These are phyloP conservation scores for Rhodomyrtus psidioides DNA, from an alignment of 441 rosid genomes.

Conservation along the genomic window DNA sequence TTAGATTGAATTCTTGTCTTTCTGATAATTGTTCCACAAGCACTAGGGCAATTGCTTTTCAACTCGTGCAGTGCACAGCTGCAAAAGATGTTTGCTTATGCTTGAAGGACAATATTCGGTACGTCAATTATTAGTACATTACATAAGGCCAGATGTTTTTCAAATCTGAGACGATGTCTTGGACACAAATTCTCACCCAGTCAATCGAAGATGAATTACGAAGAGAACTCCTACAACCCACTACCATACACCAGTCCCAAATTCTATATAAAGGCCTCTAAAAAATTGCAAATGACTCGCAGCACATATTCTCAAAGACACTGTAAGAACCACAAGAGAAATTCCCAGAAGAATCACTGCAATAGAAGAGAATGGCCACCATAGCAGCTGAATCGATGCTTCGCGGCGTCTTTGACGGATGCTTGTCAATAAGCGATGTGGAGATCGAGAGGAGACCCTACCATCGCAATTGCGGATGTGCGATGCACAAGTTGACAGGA, in stretches of 20 bases:
- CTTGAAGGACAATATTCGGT: too few species aligned
- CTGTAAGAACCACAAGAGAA: background rate
- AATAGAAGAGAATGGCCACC: slow-evolving; percentile 16
- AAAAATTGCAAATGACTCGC: background rate
- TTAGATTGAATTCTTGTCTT: too few species aligned
- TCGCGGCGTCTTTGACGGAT: slow-evolving; percentile 40
- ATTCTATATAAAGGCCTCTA: background rate
- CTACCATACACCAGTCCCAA: background rate
- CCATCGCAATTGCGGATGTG: slow-evolving; percentile 64
- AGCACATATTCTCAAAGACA: background rate
- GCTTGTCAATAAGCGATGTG: slow-evolving; percentile 37
- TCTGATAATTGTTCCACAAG: too few species aligned
- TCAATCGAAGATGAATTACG: too few species aligned
- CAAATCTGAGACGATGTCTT: too few species aligned
- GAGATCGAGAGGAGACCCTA: slow-evolving; percentile 63
- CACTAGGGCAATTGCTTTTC: background rate
- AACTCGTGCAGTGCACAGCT: background rate
- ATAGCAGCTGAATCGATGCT: slow-evolving; percentile 54
- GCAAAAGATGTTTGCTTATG: too few species aligned
- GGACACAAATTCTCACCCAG: too few species aligned
- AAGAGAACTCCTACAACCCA: background rate
- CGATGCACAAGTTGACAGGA: slow-evolving; percentile 35
- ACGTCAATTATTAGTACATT: too few species aligned
- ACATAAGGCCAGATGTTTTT: too few species aligned
- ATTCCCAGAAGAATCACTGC: background rate